Base-by-base conservation (phyloP, 305 asterid species). In the Withania somnifera region DNA sequence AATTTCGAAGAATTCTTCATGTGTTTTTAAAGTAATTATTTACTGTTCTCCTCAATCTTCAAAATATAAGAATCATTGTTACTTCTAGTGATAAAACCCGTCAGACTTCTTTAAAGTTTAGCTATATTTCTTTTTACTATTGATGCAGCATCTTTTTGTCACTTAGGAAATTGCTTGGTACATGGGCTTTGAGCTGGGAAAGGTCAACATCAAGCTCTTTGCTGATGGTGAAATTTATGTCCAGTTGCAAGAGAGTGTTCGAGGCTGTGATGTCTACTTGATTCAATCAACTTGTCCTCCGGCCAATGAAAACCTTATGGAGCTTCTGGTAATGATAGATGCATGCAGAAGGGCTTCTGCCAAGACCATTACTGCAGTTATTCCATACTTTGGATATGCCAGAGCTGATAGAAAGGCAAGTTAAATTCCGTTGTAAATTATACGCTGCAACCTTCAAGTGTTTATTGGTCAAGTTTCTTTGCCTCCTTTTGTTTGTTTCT, bases 341-440 rank as follows among this genome's bases (percentile, higher is more conserved):
- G 98, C 98, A 84, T 94, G 98, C 84, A 90, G 98, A 52, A 91
- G 98, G 86, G 98, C 98, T 79, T 94, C 97, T 24, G 98, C 98
- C 13, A 94, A 93, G 87, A 94, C 85, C 75, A 88, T 94, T 63
- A 94, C 98, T 58, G 97, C 97, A 7, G 98, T 94, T 81, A 91
- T 91, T 82, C 98, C 98, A 10, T 94, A 94, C 87, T 94, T 94
- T 80, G 97, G 98, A 83, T 94, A 94, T 91, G 97, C 97, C 66
- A 90, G 98, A 87, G 97, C 98, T 79, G 98, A 94, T 87, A 88
- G 97, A 81, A 94, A 94, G 97, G 98, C 86, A 81, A 67, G 83
- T n/a, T 75, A 45, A 78, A 78, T 77, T 78, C 56, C 32, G 11
- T 77, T 77, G 32, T 83, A 36, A 24, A 24, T 36, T 77, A 28